Percentiles rank a stretch among this genome's conserved stretches.
phyloP scores from a whole-genome alignment of 2,329 filamentous ascomycete species.

The Plenodomus lindquistii region DNA sequence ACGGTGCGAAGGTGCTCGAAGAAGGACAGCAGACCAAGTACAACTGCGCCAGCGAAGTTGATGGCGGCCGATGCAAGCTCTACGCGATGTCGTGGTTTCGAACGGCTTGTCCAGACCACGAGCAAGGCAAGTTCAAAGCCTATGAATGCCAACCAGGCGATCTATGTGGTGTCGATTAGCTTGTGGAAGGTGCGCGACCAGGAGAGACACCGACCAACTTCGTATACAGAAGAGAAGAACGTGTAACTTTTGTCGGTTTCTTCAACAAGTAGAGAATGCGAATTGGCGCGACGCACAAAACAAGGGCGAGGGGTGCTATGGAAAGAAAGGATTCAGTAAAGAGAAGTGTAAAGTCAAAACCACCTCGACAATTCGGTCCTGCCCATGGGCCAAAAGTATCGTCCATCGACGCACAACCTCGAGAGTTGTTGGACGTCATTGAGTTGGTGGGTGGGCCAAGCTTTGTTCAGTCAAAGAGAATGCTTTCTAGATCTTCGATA shows the following conservation, averaged over 20 bases:
- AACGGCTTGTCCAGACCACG: conserved; percentile 29
- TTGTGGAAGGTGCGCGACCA: neutral
- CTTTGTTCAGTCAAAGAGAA: neutral
- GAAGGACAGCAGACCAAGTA: conserved; percentile 49
- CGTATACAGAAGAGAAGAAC: conserved; percentile 22
- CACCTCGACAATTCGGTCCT: conserved; percentile 35
- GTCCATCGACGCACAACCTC: conserved; percentile 29
- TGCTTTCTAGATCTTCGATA: neutral
- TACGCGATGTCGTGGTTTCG: conserved; percentile 14
- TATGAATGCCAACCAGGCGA: conserved; percentile 27
- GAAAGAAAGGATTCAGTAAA: conserved; percentile 44
- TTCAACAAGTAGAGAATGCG: conserved; percentile 33
- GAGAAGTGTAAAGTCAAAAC: conserved; percentile 45
- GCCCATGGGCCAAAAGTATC: conserved; percentile 40
- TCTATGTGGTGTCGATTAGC: conserved; percentile 13
- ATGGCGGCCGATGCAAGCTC: conserved; percentile 34
- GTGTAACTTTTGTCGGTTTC: conserved; percentile 28
- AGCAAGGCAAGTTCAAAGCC: conserved; percentile 35
- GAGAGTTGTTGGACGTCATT: conserved; percentile 1
- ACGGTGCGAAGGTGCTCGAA: conserved; percentile 53
- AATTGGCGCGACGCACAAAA: conserved; percentile 34
- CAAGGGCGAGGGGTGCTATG: conserved; percentile 32
- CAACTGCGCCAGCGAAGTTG: conserved; percentile 27
- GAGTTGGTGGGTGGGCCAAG: conserved; percentile 14
- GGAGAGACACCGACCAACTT: conserved; percentile 33